phyloP scores from a whole-genome alignment of 306 rosid genomes.

The Cucurbita ficifolia region DNA sequence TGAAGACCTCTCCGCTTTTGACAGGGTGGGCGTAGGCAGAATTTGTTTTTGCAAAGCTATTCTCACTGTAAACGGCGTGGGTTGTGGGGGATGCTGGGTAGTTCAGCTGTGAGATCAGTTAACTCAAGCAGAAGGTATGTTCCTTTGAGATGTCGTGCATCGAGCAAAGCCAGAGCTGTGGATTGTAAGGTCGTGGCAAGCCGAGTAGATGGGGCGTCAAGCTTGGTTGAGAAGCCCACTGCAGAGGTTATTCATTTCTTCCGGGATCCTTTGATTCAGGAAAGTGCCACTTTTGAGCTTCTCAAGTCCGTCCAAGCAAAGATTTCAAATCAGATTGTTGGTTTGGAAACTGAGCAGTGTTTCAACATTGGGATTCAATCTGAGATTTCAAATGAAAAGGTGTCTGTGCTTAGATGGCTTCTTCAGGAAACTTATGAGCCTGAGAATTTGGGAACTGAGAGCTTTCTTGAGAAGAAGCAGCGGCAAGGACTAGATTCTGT shows the following conservation, averaged over 20 bases:
- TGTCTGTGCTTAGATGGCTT: conserved; percentile 61
- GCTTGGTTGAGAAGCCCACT: conserved; percentile 33
- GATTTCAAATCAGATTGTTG: conserved; percentile 56
- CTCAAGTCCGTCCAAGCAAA: conserved; percentile 50
- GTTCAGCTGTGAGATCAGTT: neutral
- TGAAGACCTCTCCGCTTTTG: neutral
- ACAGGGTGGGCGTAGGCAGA: conserved; percentile 43
- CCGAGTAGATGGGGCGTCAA: conserved; percentile 22
- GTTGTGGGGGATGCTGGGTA: conserved; percentile 28
- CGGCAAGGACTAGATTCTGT: conserved; percentile 43
- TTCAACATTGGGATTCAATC: conserved; percentile 52
- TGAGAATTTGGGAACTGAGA: conserved; percentile 54
- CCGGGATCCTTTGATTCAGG: conserved; percentile 57
- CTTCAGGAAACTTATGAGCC: conserved; percentile 86
- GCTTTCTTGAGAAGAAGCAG: conserved; percentile 64
- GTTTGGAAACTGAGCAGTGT: conserved; percentile 61
- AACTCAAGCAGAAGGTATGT: conserved; percentile 11
- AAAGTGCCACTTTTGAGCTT: conserved; percentile 55
- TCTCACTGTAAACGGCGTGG: conserved; percentile 21
- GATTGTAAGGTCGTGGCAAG: conserved; percentile 31
- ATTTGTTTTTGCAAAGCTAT: conserved; percentile 21
- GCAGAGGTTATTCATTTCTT: conserved; percentile 44
- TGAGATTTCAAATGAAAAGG: conserved; percentile 30
- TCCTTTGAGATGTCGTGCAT: conserved; percentile 37
- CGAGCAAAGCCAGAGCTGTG: conserved; percentile 31